Evolutionary conservation across 2,329 filamentous ascomycete species (phyloP).

Genomic region (Scorias spongiosa): DNA sequence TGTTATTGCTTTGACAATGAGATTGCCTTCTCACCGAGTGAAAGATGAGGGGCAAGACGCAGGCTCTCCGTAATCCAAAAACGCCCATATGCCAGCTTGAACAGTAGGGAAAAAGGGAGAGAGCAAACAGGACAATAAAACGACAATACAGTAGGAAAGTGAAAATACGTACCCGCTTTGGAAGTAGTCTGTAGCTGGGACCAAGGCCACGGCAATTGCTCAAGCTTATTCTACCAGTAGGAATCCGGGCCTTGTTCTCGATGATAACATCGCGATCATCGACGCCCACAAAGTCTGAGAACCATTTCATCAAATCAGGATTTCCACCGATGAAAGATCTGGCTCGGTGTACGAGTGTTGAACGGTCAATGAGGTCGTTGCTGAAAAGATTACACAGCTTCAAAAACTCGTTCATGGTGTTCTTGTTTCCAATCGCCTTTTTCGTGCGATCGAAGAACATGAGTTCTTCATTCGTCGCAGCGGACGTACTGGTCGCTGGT

Average conservation of each 20-base stretch:
- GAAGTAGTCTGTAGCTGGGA: slow-evolving; percentile 84
- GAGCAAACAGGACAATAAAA: neutral
- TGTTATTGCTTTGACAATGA: no score
- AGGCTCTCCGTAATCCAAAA: no score
- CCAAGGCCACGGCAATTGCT: slow-evolving; percentile 93
- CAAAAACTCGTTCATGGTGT: slow-evolving; percentile 85
- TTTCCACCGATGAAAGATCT: slow-evolving; percentile 77
- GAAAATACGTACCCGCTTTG: slow-evolving; percentile 48
- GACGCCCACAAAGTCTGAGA: slow-evolving; percentile 69
- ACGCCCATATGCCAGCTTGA: no score
- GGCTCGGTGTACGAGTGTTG: slow-evolving; percentile 68
- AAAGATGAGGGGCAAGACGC: no score
- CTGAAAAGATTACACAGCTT: slow-evolving; percentile 95
- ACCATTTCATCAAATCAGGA: slow-evolving; percentile 74
- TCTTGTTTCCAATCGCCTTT: slow-evolving; percentile 87
- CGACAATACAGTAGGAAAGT: neutral
- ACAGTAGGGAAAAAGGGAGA: no score
- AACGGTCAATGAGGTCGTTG: slow-evolving; percentile 78
- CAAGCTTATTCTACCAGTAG: slow-evolving; percentile 70
- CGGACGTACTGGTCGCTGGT: slow-evolving; percentile 49
- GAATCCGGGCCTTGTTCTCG: slow-evolving; percentile 60
- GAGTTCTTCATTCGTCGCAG: slow-evolving; percentile 72
- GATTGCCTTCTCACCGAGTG: no score
- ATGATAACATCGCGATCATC: slow-evolving; percentile 64
- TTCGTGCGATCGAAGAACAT: slow-evolving; percentile 93